These are phyloP conservation scores for Candida glucosophila DNA, from an alignment of 1,139 yeast species.

Conservation along the genomic window DNA sequence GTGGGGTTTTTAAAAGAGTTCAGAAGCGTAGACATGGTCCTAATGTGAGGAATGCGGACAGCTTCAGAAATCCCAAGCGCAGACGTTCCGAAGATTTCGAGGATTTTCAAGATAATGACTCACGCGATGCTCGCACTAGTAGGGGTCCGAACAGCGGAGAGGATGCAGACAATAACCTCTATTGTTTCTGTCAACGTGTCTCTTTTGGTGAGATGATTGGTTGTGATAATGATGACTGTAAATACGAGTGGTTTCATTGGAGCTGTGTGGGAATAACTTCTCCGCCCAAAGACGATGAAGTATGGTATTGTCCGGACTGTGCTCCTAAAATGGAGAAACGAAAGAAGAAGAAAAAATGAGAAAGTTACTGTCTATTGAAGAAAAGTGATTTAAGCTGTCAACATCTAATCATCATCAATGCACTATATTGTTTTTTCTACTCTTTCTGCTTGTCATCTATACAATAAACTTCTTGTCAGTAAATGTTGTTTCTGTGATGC, in stretches of 20 bases:
- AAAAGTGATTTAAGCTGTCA: no score
- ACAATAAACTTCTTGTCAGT: no score
- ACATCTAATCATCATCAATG: no score
- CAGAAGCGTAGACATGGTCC: slow-evolving; percentile 21
- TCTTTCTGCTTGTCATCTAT: no score
- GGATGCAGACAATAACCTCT: slow-evolving; percentile 56
- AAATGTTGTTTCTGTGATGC: no score
- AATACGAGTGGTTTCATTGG: slow-evolving; percentile 84
- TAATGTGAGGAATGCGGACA: background rate
- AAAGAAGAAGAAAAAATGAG: slow-evolving; percentile 38
- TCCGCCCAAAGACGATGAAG: slow-evolving; percentile 57
- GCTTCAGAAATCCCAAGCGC: slow-evolving; percentile 12
- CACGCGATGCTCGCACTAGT: slow-evolving; percentile 3
- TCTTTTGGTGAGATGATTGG: slow-evolving; percentile 92
- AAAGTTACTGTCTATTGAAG: no score
- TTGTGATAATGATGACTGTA: slow-evolving; percentile 77
- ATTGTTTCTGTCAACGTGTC: slow-evolving; percentile 78
- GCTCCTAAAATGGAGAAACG: slow-evolving; percentile 41
- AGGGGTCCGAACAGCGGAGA: slow-evolving; percentile 31
- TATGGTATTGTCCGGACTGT: slow-evolving; percentile 71
- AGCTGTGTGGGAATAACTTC: slow-evolving; percentile 71
- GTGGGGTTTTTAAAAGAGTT: slow-evolving; percentile 11
- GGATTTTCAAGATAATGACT: slow-evolving; percentile 9
- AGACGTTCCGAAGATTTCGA: slow-evolving; percentile 17
- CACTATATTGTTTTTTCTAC: no score